Evolutionary conservation across 208 protist genomes (phyloP).

Genomic region (Trypanosoma conorhini): DNA sequence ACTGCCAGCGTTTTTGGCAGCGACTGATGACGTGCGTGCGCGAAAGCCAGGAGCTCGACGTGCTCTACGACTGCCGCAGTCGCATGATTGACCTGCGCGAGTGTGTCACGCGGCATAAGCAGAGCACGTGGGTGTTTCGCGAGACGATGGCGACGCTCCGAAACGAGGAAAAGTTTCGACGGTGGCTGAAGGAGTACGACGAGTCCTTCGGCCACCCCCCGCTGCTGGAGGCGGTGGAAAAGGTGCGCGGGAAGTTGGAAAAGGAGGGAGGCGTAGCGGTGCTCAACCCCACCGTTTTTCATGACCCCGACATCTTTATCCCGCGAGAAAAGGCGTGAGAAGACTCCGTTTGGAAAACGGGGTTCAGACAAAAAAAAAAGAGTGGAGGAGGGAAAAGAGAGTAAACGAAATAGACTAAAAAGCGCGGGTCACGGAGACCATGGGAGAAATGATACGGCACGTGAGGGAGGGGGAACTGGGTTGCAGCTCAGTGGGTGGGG

Average conservation of each 20-base stretch:
- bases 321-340: slow-evolving; percentile 23
- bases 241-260: slow-evolving; percentile 55
- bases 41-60: slow-evolving; percentile 85
- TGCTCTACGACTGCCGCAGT: slow-evolving; percentile 87
- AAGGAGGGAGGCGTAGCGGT: slow-evolving; percentile 72
- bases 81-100: slow-evolving; percentile 83
- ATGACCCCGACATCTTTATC: slow-evolving; percentile 83
- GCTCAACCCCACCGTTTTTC: slow-evolving; percentile 84
- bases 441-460: neutral
- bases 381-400: neutral
- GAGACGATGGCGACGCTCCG: slow-evolving; percentile 82
- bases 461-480: neutral
- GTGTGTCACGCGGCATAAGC: slow-evolving; percentile 81
- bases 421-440: neutral
- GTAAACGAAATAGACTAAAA: neutral
- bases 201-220: slow-evolving; percentile 79
- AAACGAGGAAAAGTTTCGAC: slow-evolving; percentile 62
- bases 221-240: slow-evolving; percentile 76
- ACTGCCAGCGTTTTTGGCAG: slow-evolving; percentile 83
- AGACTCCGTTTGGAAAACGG: neutral
- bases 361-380: neutral
- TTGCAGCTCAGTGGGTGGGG: neutral
- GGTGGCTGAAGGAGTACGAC: slow-evolving; percentile 78
- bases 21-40: slow-evolving; percentile 82
- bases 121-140: slow-evolving; percentile 82